Evolutionary conservation across 2,329 filamentous ascomycete genomes (phyloP), one percentile per base, ranked within the genome.

Genomic region (Chaetothyriales sp.): DNA sequence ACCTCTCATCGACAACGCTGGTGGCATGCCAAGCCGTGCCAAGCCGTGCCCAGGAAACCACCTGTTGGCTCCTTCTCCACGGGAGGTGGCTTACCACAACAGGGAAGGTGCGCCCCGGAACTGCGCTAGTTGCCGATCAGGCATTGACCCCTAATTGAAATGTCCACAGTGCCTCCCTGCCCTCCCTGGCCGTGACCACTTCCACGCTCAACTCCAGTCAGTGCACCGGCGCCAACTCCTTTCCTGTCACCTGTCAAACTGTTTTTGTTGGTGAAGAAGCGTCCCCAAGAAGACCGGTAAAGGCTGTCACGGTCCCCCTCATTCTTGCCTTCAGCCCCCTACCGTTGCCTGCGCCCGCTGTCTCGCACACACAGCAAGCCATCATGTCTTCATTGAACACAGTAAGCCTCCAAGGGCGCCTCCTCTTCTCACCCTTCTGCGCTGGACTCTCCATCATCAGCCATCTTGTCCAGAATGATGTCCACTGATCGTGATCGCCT

Each of bases 381-480:
- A 40, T 40, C 33, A 40, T 58, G 56, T 61, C 59, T 19, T 56
- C 58, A 40, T 51, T 61, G 52, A 61, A 59, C 57, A 56, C 59
- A 55, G 59, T 60, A 60, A 48, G 59, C 46, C 51, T 29, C 43
- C 50, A 13, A 10, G 6, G 48, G 48, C 45, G 28, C 33, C 33
- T 44, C 10, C 29, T 37, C 37, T 29, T 40, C 19, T 40, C 44
- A 25, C 40, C 3, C 22, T 25, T 50, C 18, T 47, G 8, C 50
- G 29, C 43, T 20, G 20, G 46, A 44, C n/a, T 44, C 20, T 20
- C 43, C 10, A 18, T 47, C 46, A 25, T 25, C 6, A 6, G n/a
- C 43, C 9, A 43, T 13, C 15, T 9, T 15, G 43, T 8, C 18
- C 49, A 47, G 22, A 19, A 54, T 56, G 53, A 50, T 51, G 44